phyloP scores from a whole-genome alignment of 805 yeast genomes.

The Maudiozyma bulderi region DNA sequence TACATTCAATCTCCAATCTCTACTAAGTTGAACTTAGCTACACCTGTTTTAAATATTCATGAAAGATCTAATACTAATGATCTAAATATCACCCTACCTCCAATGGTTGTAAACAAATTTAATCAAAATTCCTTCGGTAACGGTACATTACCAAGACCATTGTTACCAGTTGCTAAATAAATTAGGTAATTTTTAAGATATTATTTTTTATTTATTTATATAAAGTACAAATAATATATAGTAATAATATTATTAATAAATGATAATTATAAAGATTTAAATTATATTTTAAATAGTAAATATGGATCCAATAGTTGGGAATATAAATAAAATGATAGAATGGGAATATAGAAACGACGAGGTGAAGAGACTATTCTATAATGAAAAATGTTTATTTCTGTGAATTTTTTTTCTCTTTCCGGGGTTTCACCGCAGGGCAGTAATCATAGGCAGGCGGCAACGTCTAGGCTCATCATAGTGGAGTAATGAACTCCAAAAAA shows the following conservation, averaged over 20 bases:
- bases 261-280: neutral
- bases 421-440: too few species aligned
- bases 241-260: neutral
- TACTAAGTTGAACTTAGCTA: neutral
- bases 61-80: neutral
- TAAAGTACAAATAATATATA: neutral
- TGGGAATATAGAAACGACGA: too few species aligned
- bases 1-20: neutral
- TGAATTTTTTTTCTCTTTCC: too few species aligned
- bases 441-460: too few species aligned
- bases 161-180: conserved; percentile 3
- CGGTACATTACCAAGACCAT: conserved; percentile 21
- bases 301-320: too few species aligned
- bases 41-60: neutral
- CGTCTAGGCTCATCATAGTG: too few species aligned
- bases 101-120: conserved; percentile 1
- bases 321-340: too few species aligned
- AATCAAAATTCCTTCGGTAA: conserved; percentile 9
- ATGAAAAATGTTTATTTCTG: too few species aligned
- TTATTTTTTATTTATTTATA: neutral
- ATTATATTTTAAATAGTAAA: neutral
- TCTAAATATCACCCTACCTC: conserved; percentile 1
- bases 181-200: neutral
- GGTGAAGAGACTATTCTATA: too few species aligned
- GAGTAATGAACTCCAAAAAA: too few species aligned